Base-by-base conservation (phyloP, 768 basidiomycete species). In the Mycena olivaceomarginata region DNA sequence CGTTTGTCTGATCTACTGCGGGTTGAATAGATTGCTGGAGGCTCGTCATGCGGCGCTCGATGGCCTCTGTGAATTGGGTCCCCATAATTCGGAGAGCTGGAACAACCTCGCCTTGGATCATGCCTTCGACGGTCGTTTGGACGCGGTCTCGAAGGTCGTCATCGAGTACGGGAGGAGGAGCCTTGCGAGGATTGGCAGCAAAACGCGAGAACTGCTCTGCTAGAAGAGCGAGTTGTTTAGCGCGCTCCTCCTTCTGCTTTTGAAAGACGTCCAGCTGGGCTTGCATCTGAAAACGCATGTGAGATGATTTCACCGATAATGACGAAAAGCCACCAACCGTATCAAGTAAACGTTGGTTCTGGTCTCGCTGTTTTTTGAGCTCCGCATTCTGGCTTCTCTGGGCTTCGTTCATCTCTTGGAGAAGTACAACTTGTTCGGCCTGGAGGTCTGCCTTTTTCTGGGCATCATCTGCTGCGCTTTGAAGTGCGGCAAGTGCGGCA, bases 21-120 rank as follows among this genome's bases (percentile, higher is more conserved):
- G 83, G 86, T 43, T 86, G 80, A 11, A 87, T 69, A 46, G 83
- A 75, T 51, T 80, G 76, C 56, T 82, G 77, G 43, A 88, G 70
- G 41, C 85, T 85, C 12, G 70, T 71, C 59, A 78, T 79, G 15
- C 85, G 79, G 18, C 37, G 59, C 18, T 82, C 70, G 15, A 76
- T 59, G 6, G 78, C 75, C 1, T 31, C 56, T 18, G 46, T 13
- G 65, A 53, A 70, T 39, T 67, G 75, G 6, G 5, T 16, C 10
- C 69, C 43, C 7, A 62, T 13, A 13, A 57, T 51, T 11, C 67
- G 8, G 20, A 79, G 51, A 31, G 75, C 75, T 1, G 78, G 78
- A 15, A 76, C 31, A 15, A 79, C 66, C 56, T 79, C 75, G 51
- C 3, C 25, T 63, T 70, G 37, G 13, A 79, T 74, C 46, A 79